These are phyloP conservation scores for Chlorociboria aeruginascens DNA, from an alignment of 495 filamentous ascomycete genomes.

Conservation along the genomic window DNA sequence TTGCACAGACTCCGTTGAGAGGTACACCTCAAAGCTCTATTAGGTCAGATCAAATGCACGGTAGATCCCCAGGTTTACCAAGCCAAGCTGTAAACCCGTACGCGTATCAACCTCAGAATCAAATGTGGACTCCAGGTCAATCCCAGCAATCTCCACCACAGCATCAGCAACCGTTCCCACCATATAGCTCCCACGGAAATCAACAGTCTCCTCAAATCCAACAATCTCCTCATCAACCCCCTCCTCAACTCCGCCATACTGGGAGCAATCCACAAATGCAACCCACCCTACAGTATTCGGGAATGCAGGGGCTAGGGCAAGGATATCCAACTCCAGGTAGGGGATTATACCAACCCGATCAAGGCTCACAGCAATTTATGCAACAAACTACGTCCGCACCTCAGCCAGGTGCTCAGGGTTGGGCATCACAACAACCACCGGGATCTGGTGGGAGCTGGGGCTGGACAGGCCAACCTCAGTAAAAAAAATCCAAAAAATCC, in stretches of 20 bases:
- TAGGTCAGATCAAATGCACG: conserved; percentile 19
- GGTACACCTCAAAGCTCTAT: conserved; percentile 13
- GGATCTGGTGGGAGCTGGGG: conserved; percentile 14
- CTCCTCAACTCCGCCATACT: conserved; percentile 51
- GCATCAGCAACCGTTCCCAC: conserved; percentile 14
- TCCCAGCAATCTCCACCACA: conserved; percentile 11
- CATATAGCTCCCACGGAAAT: conserved; percentile 9
- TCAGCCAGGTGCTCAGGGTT: conserved; percentile 35
- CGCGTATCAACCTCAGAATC: conserved; percentile 13
- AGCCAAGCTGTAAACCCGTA: conserved; percentile 16
- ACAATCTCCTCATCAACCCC: conserved; percentile 44
- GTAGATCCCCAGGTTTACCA: conserved; percentile 1
- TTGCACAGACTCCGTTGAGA: conserved; percentile 21
- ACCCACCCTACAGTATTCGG: conserved; percentile 42
- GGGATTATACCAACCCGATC: conserved; percentile 45
- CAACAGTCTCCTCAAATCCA: conserved; percentile 21
- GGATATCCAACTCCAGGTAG: conserved; percentile 35
- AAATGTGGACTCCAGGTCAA: conserved; percentile 22
- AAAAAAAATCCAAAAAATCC: background rate
- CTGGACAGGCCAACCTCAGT: conserved; percentile 18
- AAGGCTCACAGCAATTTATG: conserved; percentile 51
- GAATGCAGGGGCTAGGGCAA: conserved; percentile 48
- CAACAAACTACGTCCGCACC: conserved; percentile 31
- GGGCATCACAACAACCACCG: conserved; percentile 25
- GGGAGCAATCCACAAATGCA: conserved; percentile 47